A percentile compares a stretch with the other conserved stretches of the same genome.
These are phyloP conservation scores for Trichoderma virens DNA, from an alignment of 495 filamentous ascomycete genomes.

Conservation along the genomic window DNA sequence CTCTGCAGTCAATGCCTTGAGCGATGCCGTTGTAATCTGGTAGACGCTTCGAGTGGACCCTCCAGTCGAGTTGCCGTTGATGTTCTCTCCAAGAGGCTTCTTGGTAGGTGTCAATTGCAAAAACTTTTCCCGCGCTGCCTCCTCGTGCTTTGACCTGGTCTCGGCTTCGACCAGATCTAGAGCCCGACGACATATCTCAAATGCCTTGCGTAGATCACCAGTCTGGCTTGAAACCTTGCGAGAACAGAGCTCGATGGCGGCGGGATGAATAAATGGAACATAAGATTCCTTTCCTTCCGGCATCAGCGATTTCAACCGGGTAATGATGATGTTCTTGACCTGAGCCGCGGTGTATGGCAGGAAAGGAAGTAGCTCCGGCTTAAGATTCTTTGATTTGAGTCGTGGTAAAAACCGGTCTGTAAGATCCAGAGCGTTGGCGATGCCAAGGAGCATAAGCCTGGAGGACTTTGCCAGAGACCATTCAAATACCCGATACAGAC, in stretches of 20 bases:
- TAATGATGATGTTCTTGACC: slow-evolving; percentile 76
- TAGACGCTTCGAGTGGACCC: slow-evolving; percentile 21
- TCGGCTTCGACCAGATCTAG: slow-evolving; percentile 87
- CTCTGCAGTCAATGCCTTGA: slow-evolving; percentile 53
- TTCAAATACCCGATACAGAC: slow-evolving; percentile 85
- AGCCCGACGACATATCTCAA: slow-evolving; percentile 84
- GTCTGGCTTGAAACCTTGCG: slow-evolving; percentile 91
- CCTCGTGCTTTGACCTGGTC: slow-evolving; percentile 56
- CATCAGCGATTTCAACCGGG: slow-evolving; percentile 70
- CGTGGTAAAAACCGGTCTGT: slow-evolving; percentile 93
- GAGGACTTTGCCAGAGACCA: slow-evolving; percentile 79
- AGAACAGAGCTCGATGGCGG: slow-evolving; percentile 84
- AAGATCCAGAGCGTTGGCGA: slow-evolving; percentile 93
- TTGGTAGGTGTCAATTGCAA: slow-evolving; percentile 39
- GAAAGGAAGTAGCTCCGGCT: slow-evolving; percentile 84
- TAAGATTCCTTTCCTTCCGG: slow-evolving; percentile 46
- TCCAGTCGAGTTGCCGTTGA: slow-evolving; percentile 41
- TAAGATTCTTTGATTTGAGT: slow-evolving; percentile 83
- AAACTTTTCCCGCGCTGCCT: slow-evolving; percentile 41
- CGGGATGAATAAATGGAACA: slow-evolving; percentile 84
- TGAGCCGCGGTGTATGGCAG: slow-evolving; percentile 87
- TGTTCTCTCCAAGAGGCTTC: slow-evolving; percentile 36
- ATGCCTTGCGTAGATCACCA: slow-evolving; percentile 90
- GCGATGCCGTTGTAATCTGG: slow-evolving; percentile 33
- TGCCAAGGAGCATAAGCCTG: slow-evolving; percentile 75